phyloP scores from a whole-genome alignment of 352 stramenopile species.

The Globisporangium barbulae region DNA sequence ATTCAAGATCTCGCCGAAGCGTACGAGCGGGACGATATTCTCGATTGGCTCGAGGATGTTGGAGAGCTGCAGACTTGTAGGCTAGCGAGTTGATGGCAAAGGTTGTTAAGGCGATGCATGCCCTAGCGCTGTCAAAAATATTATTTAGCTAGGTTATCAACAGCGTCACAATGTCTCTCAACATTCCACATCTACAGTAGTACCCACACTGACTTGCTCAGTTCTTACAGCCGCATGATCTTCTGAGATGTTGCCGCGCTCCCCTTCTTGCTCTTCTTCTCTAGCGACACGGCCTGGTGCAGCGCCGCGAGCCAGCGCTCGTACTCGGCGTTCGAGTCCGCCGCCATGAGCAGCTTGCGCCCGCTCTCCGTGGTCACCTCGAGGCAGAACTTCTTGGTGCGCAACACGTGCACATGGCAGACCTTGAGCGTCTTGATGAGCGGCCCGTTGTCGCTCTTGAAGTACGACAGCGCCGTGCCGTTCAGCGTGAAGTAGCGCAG shows the following conservation, averaged over 20 bases:
- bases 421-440: constrained; percentile 64
- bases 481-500: constrained; percentile 78
- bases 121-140: neutral
- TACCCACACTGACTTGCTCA: neutral
- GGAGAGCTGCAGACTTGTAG: neutral
- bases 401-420: constrained; percentile 63
- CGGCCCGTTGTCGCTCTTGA: constrained; percentile 75
- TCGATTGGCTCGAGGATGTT: constrained; percentile 1
- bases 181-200: neutral
- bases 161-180: neutral
- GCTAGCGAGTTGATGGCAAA: neutral
- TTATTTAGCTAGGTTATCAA: neutral
- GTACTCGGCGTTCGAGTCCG: constrained; percentile 61
- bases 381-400: constrained; percentile 65
- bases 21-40: neutral
- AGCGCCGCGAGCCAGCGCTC: constrained; percentile 67
- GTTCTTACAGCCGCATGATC: constrained; percentile 16
- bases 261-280: constrained; percentile 31
- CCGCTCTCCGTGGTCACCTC: constrained; percentile 75
- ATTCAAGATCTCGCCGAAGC: neutral
- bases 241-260: neutral
- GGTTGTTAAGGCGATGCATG: neutral
- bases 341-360: constrained; percentile 69
- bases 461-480: constrained; percentile 76
- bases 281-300: constrained; percentile 45